Conservation (phyloP, 441 rosid species). For the Erysimum pusillum region DNA sequence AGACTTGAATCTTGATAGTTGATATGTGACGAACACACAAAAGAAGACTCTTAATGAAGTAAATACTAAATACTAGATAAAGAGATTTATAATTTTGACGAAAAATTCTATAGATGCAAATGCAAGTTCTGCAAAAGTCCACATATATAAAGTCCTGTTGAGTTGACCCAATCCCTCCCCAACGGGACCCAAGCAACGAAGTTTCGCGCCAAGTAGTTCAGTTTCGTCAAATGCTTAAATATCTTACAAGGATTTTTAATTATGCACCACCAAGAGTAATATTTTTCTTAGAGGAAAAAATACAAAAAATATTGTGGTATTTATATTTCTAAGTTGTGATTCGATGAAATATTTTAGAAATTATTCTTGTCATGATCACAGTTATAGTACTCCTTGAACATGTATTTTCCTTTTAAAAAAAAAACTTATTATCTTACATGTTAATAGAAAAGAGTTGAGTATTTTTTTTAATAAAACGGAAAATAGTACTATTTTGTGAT, state of each 20-base stretch:
- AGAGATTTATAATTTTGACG: background rate
- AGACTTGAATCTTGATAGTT: background rate
- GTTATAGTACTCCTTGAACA: background rate
- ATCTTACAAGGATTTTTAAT: background rate
- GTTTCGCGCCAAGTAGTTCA: slow-evolving; percentile 20
- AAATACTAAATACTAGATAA: background rate
- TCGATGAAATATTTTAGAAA: background rate
- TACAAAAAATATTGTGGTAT: background rate
- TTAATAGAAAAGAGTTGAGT: too few relatives aligned
- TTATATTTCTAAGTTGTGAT: background rate
- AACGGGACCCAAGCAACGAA: slow-evolving; percentile 33
- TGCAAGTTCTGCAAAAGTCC: slow-evolving; percentile 36
- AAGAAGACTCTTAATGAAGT: background rate
- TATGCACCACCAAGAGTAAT: slow-evolving; percentile 6
- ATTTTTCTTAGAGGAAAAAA: background rate
- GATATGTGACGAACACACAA: background rate
- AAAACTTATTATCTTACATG: too few relatives aligned
- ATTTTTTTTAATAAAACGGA: too few relatives aligned
- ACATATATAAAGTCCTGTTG: slow-evolving; percentile 32
- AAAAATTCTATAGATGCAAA: slow-evolving; percentile 6
- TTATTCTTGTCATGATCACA: background rate
- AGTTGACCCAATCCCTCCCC: slow-evolving; percentile 33
- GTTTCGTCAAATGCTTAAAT: slow-evolving; percentile 37
- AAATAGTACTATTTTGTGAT: too few relatives aligned
- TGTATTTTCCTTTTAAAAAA: too few relatives aligned